Percentiles rank a stretch among this genome's conserved stretches.
Conservation (phyloP, 73 alveolate genomes). For the Paramecium primaurelia region DNA sequence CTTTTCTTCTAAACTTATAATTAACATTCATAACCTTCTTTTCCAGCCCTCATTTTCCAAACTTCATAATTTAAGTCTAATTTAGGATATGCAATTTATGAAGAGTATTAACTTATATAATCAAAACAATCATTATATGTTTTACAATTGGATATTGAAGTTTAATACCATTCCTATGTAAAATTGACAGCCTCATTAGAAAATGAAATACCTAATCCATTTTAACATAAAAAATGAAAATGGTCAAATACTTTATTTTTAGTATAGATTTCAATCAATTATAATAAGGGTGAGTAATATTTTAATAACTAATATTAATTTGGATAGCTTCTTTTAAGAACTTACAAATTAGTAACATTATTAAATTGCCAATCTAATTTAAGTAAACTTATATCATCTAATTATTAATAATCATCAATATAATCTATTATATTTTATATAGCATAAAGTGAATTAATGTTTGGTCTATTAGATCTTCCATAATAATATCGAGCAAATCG, state of each 20-base stretch:
- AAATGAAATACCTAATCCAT: background rate
- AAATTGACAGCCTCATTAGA: background rate
- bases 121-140: background rate
- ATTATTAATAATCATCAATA: background rate
- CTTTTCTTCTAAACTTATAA: background rate
- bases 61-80: background rate
- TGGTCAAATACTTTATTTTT: background rate
- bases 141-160: background rate
- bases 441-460: background rate
- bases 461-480: background rate
- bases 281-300: background rate
- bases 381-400: background rate
- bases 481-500: background rate
- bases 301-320: background rate
- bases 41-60: background rate
- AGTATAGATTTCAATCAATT: background rate
- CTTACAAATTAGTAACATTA: background rate
- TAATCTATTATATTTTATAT: background rate
- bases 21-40: background rate
- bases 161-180: background rate
- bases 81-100: background rate
- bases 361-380: background rate
- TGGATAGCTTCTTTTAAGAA: background rate
- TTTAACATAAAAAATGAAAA: background rate
- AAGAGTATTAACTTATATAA: background rate